phyloP scores from a whole-genome alignment of 352 stramenopile genomes.

The Blastocystis sp. region DNA sequence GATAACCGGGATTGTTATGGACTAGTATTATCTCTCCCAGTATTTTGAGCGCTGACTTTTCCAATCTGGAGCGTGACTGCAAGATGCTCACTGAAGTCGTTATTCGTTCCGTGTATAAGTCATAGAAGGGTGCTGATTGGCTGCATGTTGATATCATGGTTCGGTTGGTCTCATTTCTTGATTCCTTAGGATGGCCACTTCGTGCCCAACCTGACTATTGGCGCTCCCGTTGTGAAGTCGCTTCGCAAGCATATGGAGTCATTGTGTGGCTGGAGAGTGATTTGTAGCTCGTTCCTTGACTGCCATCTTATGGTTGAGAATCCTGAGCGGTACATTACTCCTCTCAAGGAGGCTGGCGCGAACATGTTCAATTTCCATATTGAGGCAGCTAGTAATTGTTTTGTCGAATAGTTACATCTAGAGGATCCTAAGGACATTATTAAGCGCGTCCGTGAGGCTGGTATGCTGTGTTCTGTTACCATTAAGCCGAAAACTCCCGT shows the following conservation, averaged over 20 bases:
- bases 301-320: slow-evolving; percentile 97
- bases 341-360: slow-evolving; percentile 88
- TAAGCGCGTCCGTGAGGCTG: slow-evolving; percentile 73
- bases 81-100: slow-evolving; percentile 9
- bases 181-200: slow-evolving; percentile 86
- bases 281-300: slow-evolving; percentile 84
- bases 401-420: slow-evolving; percentile 76
- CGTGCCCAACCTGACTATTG: slow-evolving; percentile 93
- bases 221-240: slow-evolving; percentile 89
- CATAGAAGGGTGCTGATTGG: slow-evolving; percentile 83
- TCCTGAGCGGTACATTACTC: slow-evolving; percentile 89
- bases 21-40: slow-evolving; percentile 35
- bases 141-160: slow-evolving; percentile 94
- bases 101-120: not conserved
- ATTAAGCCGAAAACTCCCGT: slow-evolving; percentile 89
- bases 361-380: slow-evolving; percentile 94
- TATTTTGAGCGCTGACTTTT: slow-evolving; percentile 34
- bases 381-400: slow-evolving; percentile 76
- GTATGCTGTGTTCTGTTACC: slow-evolving; percentile 90
- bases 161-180: slow-evolving; percentile 12
- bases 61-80: slow-evolving; percentile 37
- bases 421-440: slow-evolving; percentile 69
- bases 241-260: slow-evolving; percentile 79
- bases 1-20: too few species aligned
- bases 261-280: not conserved